Evolutionary conservation across 2,329 filamentous ascomycete species (phyloP).

Genomic region (Fusarium ambrosium): DNA sequence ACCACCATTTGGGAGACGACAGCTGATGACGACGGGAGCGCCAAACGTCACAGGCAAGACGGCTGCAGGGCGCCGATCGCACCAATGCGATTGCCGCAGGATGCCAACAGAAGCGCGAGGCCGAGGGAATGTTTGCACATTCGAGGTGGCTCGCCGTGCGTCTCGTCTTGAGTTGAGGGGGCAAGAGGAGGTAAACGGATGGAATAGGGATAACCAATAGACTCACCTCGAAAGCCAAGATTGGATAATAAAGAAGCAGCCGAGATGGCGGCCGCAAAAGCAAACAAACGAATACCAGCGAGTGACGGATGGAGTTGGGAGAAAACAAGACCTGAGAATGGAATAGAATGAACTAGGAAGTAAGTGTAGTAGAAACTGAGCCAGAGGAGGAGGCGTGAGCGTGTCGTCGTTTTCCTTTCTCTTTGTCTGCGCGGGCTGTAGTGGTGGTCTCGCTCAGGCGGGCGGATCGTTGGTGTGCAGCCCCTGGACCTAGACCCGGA

Average conservation of each 20-base stretch:
- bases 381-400: conserved; percentile 20
- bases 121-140: conserved; percentile 18
- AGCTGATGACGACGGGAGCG: conserved; percentile 34
- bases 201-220: conserved; percentile 35
- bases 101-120: conserved; percentile 21
- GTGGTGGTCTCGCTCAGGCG: conserved; percentile 34
- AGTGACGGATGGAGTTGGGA: conserved; percentile 26
- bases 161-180: conserved; percentile 4
- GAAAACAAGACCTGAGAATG: conserved; percentile 8
- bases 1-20: conserved; percentile 34
- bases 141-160: conserved; percentile 8
- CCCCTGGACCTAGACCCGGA: conserved; percentile 38
- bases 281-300: conserved; percentile 30
- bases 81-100: conserved; percentile 32
- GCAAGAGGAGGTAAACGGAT: conserved; percentile 15
- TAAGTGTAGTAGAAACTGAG: conserved; percentile 12
- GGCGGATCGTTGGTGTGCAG: conserved; percentile 32
- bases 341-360: neutral
- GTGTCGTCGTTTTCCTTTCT: conserved; percentile 38
- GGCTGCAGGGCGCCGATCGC: conserved; percentile 31
- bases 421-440: conserved; percentile 17
- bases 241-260: conserved; percentile 24
- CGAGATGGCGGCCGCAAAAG: conserved; percentile 36
- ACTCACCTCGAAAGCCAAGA: conserved; percentile 35
- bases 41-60: conserved; percentile 34